Evolutionary conservation across 805 yeast species (phyloP), one percentile per base, ranked within the genome.

Genomic region (Pichia deserticola): DNA sequence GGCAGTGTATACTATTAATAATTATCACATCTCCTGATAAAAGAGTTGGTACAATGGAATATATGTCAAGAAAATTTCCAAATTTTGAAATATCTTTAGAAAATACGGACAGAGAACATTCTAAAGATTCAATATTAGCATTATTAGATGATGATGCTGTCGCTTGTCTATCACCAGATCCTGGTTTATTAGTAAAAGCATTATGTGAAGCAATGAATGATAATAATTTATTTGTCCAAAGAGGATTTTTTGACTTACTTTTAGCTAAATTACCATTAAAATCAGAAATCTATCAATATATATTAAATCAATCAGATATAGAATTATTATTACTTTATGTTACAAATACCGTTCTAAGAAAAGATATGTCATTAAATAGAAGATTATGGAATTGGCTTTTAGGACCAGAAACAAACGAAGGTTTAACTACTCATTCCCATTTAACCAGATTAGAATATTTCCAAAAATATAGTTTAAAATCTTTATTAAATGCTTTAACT

Each of bases 331-430:
- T 89, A 15, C 70, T 83, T 65, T 72, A 81, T 9, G 83, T 89
- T 37, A 76, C 89, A 29, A 66, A 74, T 10, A 81, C 90, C 0
- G 84, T 93, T 3, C 69, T 89, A 41, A 79, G 84, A 42, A 83
- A 82, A 57, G 99, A 93, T 65, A 89, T 93, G 97, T 89, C 97
- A 8, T 74, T 93, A 51, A 93, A 93, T 64, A 76, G 99, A 65
- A 76, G 99, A 58, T 73, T 93, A 25, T 90, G 98, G 97, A 82
- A 77, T 51, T 93, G 97, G 95, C 69, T 93, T 7, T 66, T 92
- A 32, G 97, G 98, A 0, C 93, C 96, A 1, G 53, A 48, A n/a
- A 25, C 54, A 4, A 5, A 12, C 2, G 60, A 56, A 8, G 47
- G 32, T 12, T 38, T 49, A 1, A 35, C 46, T 5, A 52, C 47